Base-by-base conservation (phyloP, 352 stramenopile species). In the Phytophthora crassamura region DNA sequence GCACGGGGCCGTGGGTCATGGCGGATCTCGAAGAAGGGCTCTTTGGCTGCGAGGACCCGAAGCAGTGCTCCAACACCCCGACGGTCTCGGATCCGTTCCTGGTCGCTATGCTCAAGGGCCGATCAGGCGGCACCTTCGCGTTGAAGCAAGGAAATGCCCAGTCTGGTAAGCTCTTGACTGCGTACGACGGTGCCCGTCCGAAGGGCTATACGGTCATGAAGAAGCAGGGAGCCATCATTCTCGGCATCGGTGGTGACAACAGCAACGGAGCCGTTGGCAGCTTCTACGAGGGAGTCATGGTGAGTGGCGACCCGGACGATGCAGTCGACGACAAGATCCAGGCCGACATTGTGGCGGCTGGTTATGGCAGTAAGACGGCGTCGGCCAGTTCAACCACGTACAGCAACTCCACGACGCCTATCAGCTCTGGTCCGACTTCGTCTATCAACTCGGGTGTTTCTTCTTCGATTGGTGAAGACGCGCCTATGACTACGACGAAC, bases 201-300 rank as follows among this genome's bases (percentile, higher is more conserved):
- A 55, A 56, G 0, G 55, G 55, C 11, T 71, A 71, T 36, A 66
- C 47, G 8, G 32, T 71, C 5, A 71, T 71, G 55, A 71, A 67
- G 42, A 71, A 71, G 15, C 56, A 67, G 36, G 63, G 63, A 8
- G 56, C 63, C 1, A 71, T 71, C 3, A 43, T 71, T 9, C 56
- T 71, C 16, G 63, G 63, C 12, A 71, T 71, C 14, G 63, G 56
- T 0, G 56, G 63, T 35, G 63, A 67, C 30, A 71, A 71, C 41
- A 71, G 56, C 20, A 67, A 61, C 22, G 36, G 56, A 28, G 63
- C 56, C 25, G 16, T 41, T 14, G 63, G 63, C 8, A 62, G 36
- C 14, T 71, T 67, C 30, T 71, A 56, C 41, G 63, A 71, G 20
- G 63, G 63, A 12, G 55, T 52, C 4, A 57, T 71, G 16, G 56